These are phyloP conservation scores for Bothriochloa decipiens DNA, from an alignment of 176 grass and related monocot genomes.

Conservation along the genomic window DNA sequence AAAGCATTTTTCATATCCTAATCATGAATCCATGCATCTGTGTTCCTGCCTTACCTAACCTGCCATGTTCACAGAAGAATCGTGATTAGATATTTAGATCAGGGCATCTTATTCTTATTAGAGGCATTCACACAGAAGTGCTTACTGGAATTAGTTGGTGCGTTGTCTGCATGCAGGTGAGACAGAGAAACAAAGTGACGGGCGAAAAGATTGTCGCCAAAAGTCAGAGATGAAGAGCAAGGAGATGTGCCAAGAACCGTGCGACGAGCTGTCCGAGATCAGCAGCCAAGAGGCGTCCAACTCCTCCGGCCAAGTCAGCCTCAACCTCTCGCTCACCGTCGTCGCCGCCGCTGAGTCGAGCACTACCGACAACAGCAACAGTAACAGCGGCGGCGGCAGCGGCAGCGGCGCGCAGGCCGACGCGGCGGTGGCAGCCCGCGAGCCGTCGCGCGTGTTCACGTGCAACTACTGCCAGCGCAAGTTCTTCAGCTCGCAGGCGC, in stretches of 20 bases:
- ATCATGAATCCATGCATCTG: conserved; percentile 29
- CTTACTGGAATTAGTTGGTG: conserved; percentile 22
- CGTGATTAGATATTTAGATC: conserved; percentile 25
- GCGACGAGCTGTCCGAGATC: conserved; percentile 59
- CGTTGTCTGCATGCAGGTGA: conserved; percentile 45
- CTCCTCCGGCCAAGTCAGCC: conserved; percentile 38
- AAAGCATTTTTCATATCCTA: conserved; percentile 8
- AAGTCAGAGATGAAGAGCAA: conserved; percentile 45
- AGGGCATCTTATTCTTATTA: conserved; percentile 25
- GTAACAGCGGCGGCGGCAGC: not conserved
- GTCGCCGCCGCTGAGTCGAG: conserved; percentile 47
- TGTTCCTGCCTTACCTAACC: conserved; percentile 30
- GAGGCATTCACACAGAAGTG: not conserved
- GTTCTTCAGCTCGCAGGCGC: conserved; percentile 87
- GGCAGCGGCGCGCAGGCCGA: not conserved
- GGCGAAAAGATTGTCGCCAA: not conserved
- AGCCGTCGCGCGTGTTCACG: conserved; percentile 61
- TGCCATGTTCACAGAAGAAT: conserved; percentile 33
- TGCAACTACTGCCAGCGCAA: conserved; percentile 86
- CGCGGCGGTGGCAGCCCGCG: not conserved
- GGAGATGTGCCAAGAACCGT: conserved; percentile 42
- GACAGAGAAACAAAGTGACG: conserved; percentile 12
- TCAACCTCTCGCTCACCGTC: conserved; percentile 56
- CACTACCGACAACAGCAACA: conserved; percentile 54
- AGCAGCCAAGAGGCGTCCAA: conserved; percentile 64